Conservation (phyloP, 2,329 filamentous ascomycete genomes). For the Curvularia sp. region DNA sequence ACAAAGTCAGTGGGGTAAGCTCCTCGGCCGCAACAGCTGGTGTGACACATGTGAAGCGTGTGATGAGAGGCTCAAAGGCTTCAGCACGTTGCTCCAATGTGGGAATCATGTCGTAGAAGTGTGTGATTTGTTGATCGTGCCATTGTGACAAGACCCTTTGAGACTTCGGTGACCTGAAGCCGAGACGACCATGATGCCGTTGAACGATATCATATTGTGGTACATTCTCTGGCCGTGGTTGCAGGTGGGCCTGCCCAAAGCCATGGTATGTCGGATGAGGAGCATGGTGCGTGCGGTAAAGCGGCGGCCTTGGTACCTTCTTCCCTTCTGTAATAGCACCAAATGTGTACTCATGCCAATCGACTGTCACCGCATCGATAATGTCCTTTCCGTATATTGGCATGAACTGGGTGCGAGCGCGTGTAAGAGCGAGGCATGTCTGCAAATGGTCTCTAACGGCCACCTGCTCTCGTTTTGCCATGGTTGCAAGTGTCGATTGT, state of each 20-base stretch:
- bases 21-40: conserved; percentile 86
- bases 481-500: conserved; percentile 71
- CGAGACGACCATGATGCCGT: conserved; percentile 37
- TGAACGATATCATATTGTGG: conserved; percentile 54
- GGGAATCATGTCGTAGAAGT: conserved; percentile 72
- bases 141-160: conserved; percentile 60
- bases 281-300: conserved; percentile 19
- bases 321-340: conserved; percentile 52
- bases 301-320: conserved; percentile 21
- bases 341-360: conserved; percentile 45
- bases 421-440: conserved; percentile 80
- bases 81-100: conserved; percentile 76
- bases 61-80: conserved; percentile 74
- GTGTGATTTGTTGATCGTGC: conserved; percentile 73
- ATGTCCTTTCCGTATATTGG: conserved; percentile 83
- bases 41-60: conserved; percentile 91
- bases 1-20: conserved; percentile 69
- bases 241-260: conserved; percentile 35
- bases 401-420: conserved; percentile 77
- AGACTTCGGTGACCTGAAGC: conserved; percentile 41
- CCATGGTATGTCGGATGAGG: conserved; percentile 19
- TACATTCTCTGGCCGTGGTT: conserved; percentile 20
- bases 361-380: conserved; percentile 75
- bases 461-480: conserved; percentile 72
- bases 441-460: conserved; percentile 76